Evolutionary conservation across 768 basidiomycete species (phyloP).

Genomic region (Phylloporus scabripes): DNA sequence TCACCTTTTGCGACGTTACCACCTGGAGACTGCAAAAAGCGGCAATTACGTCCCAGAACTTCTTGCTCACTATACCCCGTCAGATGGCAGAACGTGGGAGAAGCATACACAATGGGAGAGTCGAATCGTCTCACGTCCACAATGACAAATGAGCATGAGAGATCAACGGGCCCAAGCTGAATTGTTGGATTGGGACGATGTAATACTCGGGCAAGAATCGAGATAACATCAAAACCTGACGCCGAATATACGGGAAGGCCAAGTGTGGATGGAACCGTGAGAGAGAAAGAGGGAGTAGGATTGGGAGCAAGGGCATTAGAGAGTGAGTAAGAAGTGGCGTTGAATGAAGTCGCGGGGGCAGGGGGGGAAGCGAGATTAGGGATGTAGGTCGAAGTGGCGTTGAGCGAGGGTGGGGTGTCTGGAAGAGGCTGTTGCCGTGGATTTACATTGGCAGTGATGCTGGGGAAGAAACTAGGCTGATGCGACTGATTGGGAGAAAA

Average conservation of each 20-base stretch:
- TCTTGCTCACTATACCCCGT: conserved; percentile 74
- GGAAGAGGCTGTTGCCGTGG: conserved; percentile 5
- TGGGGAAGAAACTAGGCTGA: background rate
- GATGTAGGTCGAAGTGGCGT: conserved; percentile 1
- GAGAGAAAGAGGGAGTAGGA: background rate
- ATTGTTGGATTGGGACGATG: conserved; percentile 70
- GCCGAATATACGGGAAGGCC: conserved; percentile 73
- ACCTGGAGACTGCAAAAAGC: conserved; percentile 80
- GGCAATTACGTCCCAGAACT: conserved; percentile 85
- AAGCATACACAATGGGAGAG: conserved; percentile 85
- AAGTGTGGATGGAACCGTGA: conserved; percentile 29
- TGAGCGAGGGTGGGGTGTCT: conserved; percentile 3
- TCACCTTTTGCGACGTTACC: conserved; percentile 49
- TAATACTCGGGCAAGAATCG: conserved; percentile 73
- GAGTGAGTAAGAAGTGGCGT: conserved; percentile 1
- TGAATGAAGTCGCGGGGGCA: conserved; percentile 3
- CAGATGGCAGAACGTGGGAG: conserved; percentile 71
- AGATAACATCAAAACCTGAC: conserved; percentile 87
- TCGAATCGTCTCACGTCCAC: conserved; percentile 80
- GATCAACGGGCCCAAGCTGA: conserved; percentile 84
- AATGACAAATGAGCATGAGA: conserved; percentile 89
- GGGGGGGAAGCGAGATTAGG: conserved; percentile 4
- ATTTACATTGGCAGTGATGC: conserved; percentile 1
- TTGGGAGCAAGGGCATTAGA: background rate
- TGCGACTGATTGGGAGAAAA: conserved; percentile 1